Conservation (phyloP, 495 filamentous ascomycete species). For the Aspergillus asperescens region DNA sequence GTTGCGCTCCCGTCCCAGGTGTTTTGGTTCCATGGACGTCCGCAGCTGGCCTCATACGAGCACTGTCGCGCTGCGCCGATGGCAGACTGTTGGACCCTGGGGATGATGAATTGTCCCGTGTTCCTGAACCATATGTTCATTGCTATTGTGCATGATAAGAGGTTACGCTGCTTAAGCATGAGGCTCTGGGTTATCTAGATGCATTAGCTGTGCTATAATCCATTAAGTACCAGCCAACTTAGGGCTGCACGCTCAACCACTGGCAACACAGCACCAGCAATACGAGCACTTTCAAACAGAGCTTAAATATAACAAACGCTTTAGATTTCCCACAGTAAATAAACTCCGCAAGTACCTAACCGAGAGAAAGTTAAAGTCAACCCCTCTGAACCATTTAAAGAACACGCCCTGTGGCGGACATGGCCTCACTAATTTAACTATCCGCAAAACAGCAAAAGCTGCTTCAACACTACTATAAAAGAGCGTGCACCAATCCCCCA, state of each 20-base stretch:
- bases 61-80: slow-evolving; percentile 58
- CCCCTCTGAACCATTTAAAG: not conserved
- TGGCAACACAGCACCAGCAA: too few relatives aligned
- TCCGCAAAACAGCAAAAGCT: not conserved
- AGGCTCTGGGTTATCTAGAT: too few relatives aligned
- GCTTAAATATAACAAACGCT: too few relatives aligned
- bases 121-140: too few relatives aligned
- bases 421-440: not conserved
- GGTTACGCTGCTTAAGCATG: too few relatives aligned
- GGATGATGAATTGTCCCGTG: too few relatives aligned
- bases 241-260: too few relatives aligned
- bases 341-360: not conserved
- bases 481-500: slow-evolving; percentile 44
- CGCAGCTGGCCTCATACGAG: slow-evolving; percentile 47
- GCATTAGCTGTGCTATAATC: too few relatives aligned
- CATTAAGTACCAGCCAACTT: too few relatives aligned
- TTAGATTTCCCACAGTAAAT: too few relatives aligned
- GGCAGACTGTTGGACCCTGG: slow-evolving; percentile 52
- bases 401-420: not conserved
- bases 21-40: slow-evolving; percentile 46
- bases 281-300: too few relatives aligned
- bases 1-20: slow-evolving; percentile 45
- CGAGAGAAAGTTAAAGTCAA: slow-evolving; percentile 16
- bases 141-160: too few relatives aligned
- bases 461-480: slow-evolving; percentile 38